Evolutionary conservation across 345 rosid species (phyloP), one percentile per base, ranked within the genome.

Genomic region (Jatropha curcas): DNA sequence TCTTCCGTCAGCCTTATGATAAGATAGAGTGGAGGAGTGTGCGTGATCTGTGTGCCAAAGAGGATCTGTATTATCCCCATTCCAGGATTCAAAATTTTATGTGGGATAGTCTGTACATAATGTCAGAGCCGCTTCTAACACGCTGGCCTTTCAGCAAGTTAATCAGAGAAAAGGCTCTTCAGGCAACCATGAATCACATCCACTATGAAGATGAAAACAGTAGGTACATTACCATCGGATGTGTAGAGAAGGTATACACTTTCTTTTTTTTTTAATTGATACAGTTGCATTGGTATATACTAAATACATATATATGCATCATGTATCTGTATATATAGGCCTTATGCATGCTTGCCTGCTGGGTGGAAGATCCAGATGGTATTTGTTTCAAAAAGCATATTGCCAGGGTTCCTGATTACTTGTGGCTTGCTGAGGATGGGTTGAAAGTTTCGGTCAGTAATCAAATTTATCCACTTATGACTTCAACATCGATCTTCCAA

Each of bases 361-460:
- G 92, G 93, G 86, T 78, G 37, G 93, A 90, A 81, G 87, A 90
- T 79, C 88, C 91, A 1, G 48, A 90, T 2, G 85, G 93, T 10
- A 79, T 61, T 75, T 50, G 60, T 61, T 87, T 83, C 65, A 87
- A 88, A 74, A 87, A 84, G 74, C 91, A 88, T 70, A 86, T 90
- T 8, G 84, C 88, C 0, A 79, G 89, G 58, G 33, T 86, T 33
- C 59, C 83, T 1, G 93, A 90, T 71, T 90, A 78, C 72, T 45
- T 88, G 8, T 90, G 92, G 95, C 68, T 90, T 65, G 87, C 76
- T 5, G 96, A 88, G 75, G 96, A 88, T 70, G 96, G 96, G 56
- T 78, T 90, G 76, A 90, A 84, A 51, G 82, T 87, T 83, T 88
- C 84, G 84, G 88, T 86, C 34, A 57, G 69, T 60, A 48, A 16